These are phyloP conservation scores for Epichloe bromicola DNA, from an alignment of 2,329 filamentous ascomycete genomes.

Conservation along the genomic window DNA sequence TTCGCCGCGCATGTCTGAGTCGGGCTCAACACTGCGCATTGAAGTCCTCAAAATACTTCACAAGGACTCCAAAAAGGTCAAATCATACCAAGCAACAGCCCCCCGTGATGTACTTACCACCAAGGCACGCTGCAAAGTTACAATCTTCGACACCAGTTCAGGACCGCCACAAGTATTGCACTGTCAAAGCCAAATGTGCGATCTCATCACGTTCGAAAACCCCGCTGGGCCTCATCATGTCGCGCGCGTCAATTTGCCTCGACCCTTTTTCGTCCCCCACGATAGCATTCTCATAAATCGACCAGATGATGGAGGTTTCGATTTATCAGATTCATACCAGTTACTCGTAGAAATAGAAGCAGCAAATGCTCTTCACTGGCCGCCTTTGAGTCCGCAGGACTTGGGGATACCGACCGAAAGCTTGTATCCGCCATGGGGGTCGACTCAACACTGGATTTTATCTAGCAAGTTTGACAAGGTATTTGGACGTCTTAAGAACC, in stretches of 20 bases:
- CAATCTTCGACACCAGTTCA: conserved; percentile 21
- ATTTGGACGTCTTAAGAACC: conserved; percentile 27
- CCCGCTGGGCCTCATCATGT: conserved; percentile 31
- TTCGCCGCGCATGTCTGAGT: conserved; percentile 18
- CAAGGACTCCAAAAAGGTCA: conserved; percentile 29
- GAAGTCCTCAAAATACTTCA: conserved; percentile 40
- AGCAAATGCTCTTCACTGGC: conserved; percentile 36
- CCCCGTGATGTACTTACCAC: conserved; percentile 17
- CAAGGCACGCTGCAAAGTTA: conserved; percentile 25
- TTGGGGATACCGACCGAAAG: conserved; percentile 15
- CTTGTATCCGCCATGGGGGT: conserved; percentile 9
- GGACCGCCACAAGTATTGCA: conserved; percentile 31
- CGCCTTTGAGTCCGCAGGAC: conserved; percentile 30
- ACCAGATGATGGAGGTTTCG: conserved; percentile 32
- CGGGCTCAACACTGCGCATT: conserved; percentile 33
- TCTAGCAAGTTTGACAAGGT: conserved; percentile 28
- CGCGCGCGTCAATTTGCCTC: conserved; percentile 33
- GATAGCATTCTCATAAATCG: conserved; percentile 37
- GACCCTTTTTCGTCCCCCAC: conserved; percentile 36
- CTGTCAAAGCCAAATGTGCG: conserved; percentile 41
- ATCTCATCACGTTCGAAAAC: conserved; percentile 36
- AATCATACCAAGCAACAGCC: conserved; percentile 16
- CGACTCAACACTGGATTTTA: conserved; percentile 24
- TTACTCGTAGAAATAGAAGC: conserved; percentile 40
- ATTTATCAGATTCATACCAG: conserved; percentile 36